These are phyloP conservation scores for Fusarium sp. DNA, from an alignment of 2,329 filamentous ascomycete species.

Conservation along the genomic window DNA sequence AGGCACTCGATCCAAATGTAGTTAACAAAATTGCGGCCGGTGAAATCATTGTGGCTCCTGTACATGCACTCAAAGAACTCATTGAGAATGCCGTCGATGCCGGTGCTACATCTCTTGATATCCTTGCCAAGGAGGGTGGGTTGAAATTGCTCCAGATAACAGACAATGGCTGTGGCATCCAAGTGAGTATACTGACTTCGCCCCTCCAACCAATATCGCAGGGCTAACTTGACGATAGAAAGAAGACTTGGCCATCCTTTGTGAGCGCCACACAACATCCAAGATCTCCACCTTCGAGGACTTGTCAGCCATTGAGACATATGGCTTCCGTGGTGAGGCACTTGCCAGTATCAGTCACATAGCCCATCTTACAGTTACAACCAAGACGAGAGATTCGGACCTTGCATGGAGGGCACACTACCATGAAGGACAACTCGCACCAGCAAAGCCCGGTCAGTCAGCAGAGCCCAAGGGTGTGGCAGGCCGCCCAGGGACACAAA, in stretches of 20 bases:
- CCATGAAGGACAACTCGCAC: slow-evolving; percentile 81
- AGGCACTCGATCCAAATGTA: slow-evolving; percentile 91
- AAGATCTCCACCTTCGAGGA: slow-evolving; percentile 96
- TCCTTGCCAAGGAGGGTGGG: slow-evolving; percentile 93
- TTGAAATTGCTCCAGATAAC: slow-evolving; percentile 96
- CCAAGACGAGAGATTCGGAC: slow-evolving; percentile 87
- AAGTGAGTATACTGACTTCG: slow-evolving; percentile 63
- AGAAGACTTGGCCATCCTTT: slow-evolving; percentile 91
- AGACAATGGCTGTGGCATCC: slow-evolving; percentile 95
- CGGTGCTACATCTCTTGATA: slow-evolving; percentile 90
- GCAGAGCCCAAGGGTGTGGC: slow-evolving; percentile 89
- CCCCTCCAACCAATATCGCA: background rate
- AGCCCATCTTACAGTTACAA: slow-evolving; percentile 93
- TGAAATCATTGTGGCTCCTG: slow-evolving; percentile 97
- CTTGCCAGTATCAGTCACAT: slow-evolving; percentile 98
- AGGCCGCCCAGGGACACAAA: slow-evolving; percentile 90
- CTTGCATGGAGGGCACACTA: slow-evolving; percentile 94
- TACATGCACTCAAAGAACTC: slow-evolving; percentile 94
- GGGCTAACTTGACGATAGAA: slow-evolving; percentile 64
- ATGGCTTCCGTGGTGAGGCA: slow-evolving; percentile 97
- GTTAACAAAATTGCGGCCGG: slow-evolving; percentile 99
- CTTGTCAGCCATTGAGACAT: slow-evolving; percentile 87
- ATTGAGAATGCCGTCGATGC: slow-evolving; percentile 98
- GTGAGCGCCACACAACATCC: slow-evolving; percentile 95
- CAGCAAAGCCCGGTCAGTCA: slow-evolving; percentile 87